These are phyloP conservation scores for Spizellomyces punctatus DNA, from an alignment of 192 early-diverging fungal species.

Conservation along the genomic window DNA sequence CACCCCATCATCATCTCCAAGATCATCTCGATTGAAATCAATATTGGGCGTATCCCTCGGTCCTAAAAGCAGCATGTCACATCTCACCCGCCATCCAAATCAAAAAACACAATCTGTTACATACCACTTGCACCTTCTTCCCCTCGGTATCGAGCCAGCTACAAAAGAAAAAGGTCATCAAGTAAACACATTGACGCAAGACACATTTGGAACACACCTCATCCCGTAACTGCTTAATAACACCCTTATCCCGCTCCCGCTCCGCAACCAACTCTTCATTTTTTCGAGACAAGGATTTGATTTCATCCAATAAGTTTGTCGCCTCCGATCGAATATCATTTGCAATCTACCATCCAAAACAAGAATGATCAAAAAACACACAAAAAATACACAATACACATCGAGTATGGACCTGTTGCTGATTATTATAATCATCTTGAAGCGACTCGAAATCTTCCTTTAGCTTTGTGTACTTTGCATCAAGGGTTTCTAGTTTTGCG, in stretches of 20 bases:
- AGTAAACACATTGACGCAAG: neutral
- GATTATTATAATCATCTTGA: conserved; percentile 72
- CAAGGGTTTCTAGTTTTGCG: conserved; percentile 17
- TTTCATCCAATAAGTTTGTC: conserved; percentile 70
- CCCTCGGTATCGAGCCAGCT: neutral
- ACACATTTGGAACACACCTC: conserved; percentile 3
- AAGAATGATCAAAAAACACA: neutral
- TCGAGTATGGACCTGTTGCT: conserved; percentile 66
- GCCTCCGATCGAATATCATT: conserved; percentile 73
- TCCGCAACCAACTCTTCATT: conserved; percentile 64
- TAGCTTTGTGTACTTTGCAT: conserved; percentile 46
- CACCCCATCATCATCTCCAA: conserved; percentile 56
- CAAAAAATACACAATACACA: neutral
- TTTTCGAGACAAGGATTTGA: conserved; percentile 58
- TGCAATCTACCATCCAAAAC: conserved; percentile 53
- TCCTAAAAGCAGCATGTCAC: neutral
- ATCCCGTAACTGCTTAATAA: conserved; percentile 48
- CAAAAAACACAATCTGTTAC: no score
- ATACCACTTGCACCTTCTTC: neutral
- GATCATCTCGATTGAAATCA: neutral
- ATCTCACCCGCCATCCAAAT: neutral
- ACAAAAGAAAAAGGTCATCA: neutral
- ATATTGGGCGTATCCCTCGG: neutral
- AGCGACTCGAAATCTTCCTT: conserved; percentile 65
- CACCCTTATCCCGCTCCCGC: conserved; percentile 47